Percentiles rank a stretch among this genome's conserved stretches.
These are phyloP conservation scores for Stereocaulon alpinum DNA, from an alignment of 495 filamentous ascomycete genomes.

Conservation along the genomic window DNA sequence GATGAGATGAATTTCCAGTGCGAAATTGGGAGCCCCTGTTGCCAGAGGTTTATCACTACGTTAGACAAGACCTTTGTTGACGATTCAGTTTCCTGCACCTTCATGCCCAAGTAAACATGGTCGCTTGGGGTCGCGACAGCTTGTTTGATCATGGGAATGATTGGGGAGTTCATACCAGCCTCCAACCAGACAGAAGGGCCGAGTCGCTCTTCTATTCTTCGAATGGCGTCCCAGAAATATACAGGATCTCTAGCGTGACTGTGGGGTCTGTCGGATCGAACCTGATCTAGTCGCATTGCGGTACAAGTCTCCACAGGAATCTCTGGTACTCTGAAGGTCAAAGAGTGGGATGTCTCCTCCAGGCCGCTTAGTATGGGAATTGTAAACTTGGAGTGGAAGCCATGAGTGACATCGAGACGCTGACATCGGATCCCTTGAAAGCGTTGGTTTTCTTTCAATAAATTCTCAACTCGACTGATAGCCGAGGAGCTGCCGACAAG, in stretches of 20 bases:
- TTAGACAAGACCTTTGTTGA: no score
- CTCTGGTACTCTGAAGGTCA: no score
- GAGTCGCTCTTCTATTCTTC: conserved; percentile 31
- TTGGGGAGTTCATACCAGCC: conserved; percentile 39
- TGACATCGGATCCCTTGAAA: conserved; percentile 17
- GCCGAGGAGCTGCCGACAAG: conserved; percentile 25
- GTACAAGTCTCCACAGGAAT: no score
- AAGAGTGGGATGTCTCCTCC: no score
- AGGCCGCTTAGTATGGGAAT: no score
- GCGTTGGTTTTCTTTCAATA: conserved; percentile 3
- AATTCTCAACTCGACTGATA: conserved; percentile 17
- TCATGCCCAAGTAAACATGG: no score
- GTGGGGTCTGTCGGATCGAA: no score
- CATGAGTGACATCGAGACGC: conserved; percentile 33
- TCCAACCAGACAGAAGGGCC: conserved; percentile 37
- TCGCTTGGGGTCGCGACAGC: no score
- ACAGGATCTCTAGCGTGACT: no score
- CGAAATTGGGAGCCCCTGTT: conserved; percentile 26
- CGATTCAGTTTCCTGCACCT: no score
- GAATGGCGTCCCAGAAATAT: conserved; percentile 39
- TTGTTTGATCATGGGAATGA: conserved; percentile 36
- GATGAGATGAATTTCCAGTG: conserved; percentile 40
- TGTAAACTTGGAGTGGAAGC: no score
- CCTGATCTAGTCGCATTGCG: no score
- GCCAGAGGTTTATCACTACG: conserved; percentile 40